These are phyloP conservation scores for Beauveria pseudobassiana DNA, from an alignment of 2,329 filamentous ascomycete genomes.

Conservation along the genomic window DNA sequence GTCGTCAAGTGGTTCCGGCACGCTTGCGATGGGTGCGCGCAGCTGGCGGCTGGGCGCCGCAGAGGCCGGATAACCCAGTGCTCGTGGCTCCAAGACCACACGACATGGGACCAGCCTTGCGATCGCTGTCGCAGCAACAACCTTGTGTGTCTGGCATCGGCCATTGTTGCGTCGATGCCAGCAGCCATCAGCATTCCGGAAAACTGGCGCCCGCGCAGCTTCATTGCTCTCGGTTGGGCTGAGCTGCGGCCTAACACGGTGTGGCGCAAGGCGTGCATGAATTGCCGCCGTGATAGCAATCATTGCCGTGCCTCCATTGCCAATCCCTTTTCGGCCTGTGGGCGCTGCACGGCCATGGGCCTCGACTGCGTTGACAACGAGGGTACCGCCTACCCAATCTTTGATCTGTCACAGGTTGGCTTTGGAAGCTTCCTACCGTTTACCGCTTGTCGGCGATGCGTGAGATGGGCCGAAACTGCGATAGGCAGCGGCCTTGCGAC, in stretches of 20 bases:
- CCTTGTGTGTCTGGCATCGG: slow-evolving; percentile 17
- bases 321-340: slow-evolving; percentile 16
- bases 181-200: slow-evolving; percentile 6
- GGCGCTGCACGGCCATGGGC: slow-evolving; percentile 23
- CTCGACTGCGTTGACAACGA: slow-evolving; percentile 20
- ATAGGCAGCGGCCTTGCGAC: slow-evolving; percentile 31
- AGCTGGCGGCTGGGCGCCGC: neutral
- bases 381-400: slow-evolving; percentile 17
- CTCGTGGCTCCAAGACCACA: slow-evolving; percentile 18
- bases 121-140: slow-evolving; percentile 14
- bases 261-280: slow-evolving; percentile 14
- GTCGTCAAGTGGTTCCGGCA: slow-evolving; percentile 18
- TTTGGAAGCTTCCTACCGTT: slow-evolving; percentile 23
- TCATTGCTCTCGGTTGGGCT: slow-evolving; percentile 13
- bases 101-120: slow-evolving; percentile 18
- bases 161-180: slow-evolving; percentile 12
- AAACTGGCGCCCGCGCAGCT: slow-evolving; percentile 13
- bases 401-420: slow-evolving; percentile 24
- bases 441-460: slow-evolving; percentile 20
- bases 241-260: slow-evolving; percentile 14
- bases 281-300: slow-evolving; percentile 11
- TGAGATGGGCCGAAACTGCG: slow-evolving; percentile 21
- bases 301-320: slow-evolving; percentile 17
- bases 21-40: slow-evolving; percentile 18
- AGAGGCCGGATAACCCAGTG: slow-evolving; percentile 5